These are phyloP conservation scores for Micractinium conductrix DNA, from an alignment of 139 green algal species.

Conservation along the genomic window DNA sequence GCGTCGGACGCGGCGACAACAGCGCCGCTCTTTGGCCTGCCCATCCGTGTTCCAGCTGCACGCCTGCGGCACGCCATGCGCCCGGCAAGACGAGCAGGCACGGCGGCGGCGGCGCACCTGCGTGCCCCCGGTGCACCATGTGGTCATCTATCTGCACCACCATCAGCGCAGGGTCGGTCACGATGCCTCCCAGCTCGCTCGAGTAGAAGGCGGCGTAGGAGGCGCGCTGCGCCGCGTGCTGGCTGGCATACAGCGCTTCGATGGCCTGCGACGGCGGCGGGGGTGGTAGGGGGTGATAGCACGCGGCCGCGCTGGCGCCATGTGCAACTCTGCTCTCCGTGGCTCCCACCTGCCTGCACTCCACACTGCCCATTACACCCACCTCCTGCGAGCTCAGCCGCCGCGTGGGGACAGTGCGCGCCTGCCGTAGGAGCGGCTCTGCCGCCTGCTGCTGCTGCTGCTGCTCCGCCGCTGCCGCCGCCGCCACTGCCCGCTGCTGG, in stretches of 20 bases:
- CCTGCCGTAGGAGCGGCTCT: no score
- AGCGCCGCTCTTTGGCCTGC: no score
- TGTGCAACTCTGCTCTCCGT: no score
- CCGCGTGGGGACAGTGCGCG: slow-evolving; percentile 37
- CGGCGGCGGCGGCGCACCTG: neutral
- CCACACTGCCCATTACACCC: neutral
- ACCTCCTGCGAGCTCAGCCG: slow-evolving; percentile 39
- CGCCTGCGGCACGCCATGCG: no score
- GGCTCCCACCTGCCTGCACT: no score
- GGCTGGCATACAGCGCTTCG: slow-evolving; percentile 42
- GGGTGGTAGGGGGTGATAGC: no score
- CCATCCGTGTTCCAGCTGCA: no score
- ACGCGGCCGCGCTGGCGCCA: no score
- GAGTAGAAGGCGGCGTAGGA: slow-evolving; percentile 76
- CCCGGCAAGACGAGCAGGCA: no score
- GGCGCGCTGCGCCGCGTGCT: slow-evolving; percentile 27
- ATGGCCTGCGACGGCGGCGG: no score
- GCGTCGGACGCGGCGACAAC: no score
- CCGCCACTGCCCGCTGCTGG: neutral
- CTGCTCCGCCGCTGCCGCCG: neutral
- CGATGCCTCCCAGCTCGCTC: slow-evolving; percentile 81
- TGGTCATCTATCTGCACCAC: slow-evolving; percentile 89
- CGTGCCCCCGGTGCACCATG: slow-evolving; percentile 88
- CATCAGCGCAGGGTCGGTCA: slow-evolving; percentile 81
- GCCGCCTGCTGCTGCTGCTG: slow-evolving; percentile 3